These are phyloP conservation scores for Candida tammaniensis DNA, from an alignment of 805 yeast species.

Conservation along the genomic window DNA sequence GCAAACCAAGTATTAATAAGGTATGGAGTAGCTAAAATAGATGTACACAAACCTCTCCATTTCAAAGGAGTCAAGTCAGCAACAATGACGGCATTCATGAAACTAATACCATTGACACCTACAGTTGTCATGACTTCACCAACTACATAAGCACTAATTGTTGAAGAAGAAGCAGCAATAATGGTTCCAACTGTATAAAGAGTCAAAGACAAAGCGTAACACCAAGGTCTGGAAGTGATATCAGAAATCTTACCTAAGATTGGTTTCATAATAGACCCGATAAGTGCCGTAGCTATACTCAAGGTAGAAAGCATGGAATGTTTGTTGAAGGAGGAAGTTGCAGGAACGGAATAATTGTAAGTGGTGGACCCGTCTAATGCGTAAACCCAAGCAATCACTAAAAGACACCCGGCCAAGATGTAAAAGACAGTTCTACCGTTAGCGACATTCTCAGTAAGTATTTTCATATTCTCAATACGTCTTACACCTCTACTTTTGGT, in stretches of 20 bases:
- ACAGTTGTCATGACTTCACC: constrained; percentile 21
- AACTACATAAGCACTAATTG: constrained; percentile 21
- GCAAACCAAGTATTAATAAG: constrained; percentile 41
- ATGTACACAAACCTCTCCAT: constrained; percentile 21
- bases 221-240: constrained; percentile 20
- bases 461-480: constrained; percentile 21
- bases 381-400: constrained; percentile 25
- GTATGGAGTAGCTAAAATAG: constrained; percentile 35
- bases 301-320: constrained; percentile 23
- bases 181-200: constrained; percentile 22
- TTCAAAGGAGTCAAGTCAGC: constrained; percentile 24
- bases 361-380: constrained; percentile 30
- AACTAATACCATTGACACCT: constrained; percentile 20
- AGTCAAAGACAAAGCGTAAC: constrained; percentile 16
- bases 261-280: constrained; percentile 22
- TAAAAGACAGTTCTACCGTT: constrained; percentile 12
- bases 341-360: constrained; percentile 31
- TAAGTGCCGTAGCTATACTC: constrained; percentile 21
- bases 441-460: constrained; percentile 6
- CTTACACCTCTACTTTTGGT: constrained; percentile 15
- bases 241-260: constrained; percentile 23
- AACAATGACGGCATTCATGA: constrained; percentile 15
- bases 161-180: constrained; percentile 18
- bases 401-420: constrained; percentile 15
- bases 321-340: constrained; percentile 18